phyloP scores from a whole-genome alignment of 495 filamentous ascomycete genomes.

The Geoglossum glabrum region DNA sequence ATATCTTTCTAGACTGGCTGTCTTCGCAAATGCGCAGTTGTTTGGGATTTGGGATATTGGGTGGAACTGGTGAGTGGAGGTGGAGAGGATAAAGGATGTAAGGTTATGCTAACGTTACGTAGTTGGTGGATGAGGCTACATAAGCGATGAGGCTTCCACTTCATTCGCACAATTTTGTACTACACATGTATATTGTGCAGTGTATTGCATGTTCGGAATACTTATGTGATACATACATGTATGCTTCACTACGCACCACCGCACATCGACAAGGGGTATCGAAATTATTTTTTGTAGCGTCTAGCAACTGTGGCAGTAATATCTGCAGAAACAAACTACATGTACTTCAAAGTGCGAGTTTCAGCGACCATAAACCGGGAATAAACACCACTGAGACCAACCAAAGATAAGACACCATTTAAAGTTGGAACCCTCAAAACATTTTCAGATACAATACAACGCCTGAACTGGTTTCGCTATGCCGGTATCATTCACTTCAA shows the following conservation, averaged over 20 bases:
- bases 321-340: not conserved
- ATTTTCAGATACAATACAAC: not conserved
- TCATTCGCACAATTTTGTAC: no score
- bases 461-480: not conserved
- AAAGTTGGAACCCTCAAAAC: not conserved
- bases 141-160: no score
- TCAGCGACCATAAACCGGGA: not conserved
- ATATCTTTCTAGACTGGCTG: conserved; percentile 30
- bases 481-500: not conserved
- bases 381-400: not conserved
- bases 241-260: not conserved
- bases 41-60: not conserved
- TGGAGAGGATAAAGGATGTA: not conserved
- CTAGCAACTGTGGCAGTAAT: not conserved
- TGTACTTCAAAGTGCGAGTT: not conserved
- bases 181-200: no score
- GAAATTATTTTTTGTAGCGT: not conserved
- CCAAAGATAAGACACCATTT: no score
- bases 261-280: not conserved
- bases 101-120: no score
- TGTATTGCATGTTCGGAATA: no score
- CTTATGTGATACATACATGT: not conserved
- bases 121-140: no score
- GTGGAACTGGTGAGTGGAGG: not conserved
- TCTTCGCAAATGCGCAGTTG: not conserved